Base-by-base conservation (phyloP, 768 basidiomycete species). In the Kondoa malvinella region DNA sequence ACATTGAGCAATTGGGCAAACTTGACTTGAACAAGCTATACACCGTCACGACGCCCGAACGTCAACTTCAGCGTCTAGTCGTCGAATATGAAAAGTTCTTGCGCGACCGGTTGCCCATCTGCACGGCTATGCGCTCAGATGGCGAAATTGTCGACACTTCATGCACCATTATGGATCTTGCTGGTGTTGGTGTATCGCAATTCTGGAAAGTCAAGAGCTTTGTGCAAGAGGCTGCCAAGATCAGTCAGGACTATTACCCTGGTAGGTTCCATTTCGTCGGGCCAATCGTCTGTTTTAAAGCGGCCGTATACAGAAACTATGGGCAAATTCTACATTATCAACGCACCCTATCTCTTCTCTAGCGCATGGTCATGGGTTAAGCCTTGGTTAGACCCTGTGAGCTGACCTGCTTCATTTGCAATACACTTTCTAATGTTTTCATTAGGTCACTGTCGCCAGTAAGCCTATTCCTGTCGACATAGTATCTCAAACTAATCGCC, bases 311-410 rank as follows among this genome's bases (percentile, higher is more conserved):
- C 91, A 1, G 89, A 94, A 29, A 77, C 78, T 61, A 79, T 96
- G 94, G 94, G 94, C 80, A 89, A 88, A 76, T 96, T 99, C 81
- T 99, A 89, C 81, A 92, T 97, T 82, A 88, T 95, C 82, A 96
- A 97, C 75, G 88, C 90, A 0, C 94, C 94, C 0, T 96, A 87
- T 85, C 82, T 85, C 64, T 99, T 99, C 80, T 83, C 83, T 64
- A 83, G 86, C 50, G 87, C 94, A 26, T 99, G 92, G 92, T 76
- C 80, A 25, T 76, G 92, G 71, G 83, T 97, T 80, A 94, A 89
- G 80, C 85, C 84, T 1, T 97, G 89, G 89, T 80, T 99, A 73
- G 94, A 97, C 78, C 85, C 86, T 73, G 95, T 92, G 30, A 27
- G 61, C n/a, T 32, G 15, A 25, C 58, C 27, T 56, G 15, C 50